phyloP scores from a whole-genome alignment of 176 grass and related monocot genomes.

The Rhipidocladum racemiflorum region DNA sequence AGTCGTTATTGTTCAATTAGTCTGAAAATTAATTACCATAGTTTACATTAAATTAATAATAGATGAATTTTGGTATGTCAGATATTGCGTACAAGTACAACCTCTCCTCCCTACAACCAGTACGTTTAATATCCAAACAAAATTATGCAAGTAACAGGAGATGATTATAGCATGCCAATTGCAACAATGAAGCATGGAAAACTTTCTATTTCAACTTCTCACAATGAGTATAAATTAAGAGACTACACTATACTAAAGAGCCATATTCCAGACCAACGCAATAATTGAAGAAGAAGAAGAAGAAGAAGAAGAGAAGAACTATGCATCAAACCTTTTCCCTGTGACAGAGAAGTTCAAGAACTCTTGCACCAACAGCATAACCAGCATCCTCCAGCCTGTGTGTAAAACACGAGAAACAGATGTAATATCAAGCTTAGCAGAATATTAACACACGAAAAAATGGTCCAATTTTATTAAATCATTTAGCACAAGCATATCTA shows the following conservation, averaged over 20 bases:
- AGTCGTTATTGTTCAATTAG: background rate
- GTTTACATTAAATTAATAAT: background rate
- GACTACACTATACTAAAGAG: background rate
- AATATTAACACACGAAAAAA: conserved; percentile 17
- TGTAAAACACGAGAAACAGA: conserved; percentile 21
- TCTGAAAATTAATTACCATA: background rate
- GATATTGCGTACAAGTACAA: background rate
- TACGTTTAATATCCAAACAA: background rate
- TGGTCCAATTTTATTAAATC: background rate
- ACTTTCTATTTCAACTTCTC: background rate
- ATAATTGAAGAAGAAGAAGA: background rate
- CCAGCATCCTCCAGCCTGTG: conserved; percentile 90
- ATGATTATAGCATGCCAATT: background rate
- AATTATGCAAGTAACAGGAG: background rate
- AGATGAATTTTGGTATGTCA: background rate
- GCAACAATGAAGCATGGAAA: background rate
- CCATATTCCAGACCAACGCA: background rate
- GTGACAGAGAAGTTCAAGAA: conserved; percentile 94
- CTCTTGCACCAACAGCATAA: conserved; percentile 92
- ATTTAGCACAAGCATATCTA: conserved; percentile 6
- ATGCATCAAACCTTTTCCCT: conserved; percentile 69
- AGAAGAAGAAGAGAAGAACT: background rate
- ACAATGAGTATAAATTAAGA: background rate
- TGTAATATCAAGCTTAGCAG: background rate
- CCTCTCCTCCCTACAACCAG: background rate